phyloP scores from a whole-genome alignment of 2,329 filamentous ascomycete species.

The Capronia americana region DNA sequence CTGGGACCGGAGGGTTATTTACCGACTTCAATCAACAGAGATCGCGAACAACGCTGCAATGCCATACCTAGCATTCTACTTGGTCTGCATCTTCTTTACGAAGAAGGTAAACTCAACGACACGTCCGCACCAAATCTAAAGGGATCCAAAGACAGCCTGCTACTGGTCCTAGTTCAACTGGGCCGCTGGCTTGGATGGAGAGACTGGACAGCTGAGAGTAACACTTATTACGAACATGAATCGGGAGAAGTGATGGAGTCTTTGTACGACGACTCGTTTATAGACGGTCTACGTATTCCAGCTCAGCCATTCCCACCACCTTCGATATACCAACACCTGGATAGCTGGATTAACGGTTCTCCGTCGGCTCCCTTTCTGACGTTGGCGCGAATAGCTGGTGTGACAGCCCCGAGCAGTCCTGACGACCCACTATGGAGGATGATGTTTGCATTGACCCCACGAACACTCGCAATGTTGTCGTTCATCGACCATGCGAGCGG shows the following conservation, averaged over 20 bases:
- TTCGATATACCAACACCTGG: slow-evolving; percentile 64
- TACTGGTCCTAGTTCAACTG: slow-evolving; percentile 80
- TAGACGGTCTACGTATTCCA: slow-evolving; percentile 53
- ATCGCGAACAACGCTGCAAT: slow-evolving; percentile 64
- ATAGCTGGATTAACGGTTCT: slow-evolving; percentile 40
- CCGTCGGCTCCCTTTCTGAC: slow-evolving; percentile 54
- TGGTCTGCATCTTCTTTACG: slow-evolving; percentile 81
- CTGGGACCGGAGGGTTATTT: slow-evolving; percentile 67
- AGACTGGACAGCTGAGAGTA: slow-evolving; percentile 61
- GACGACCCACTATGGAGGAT: slow-evolving; percentile 18
- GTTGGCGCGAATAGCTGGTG: slow-evolving; percentile 56
- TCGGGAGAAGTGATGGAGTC: slow-evolving; percentile 61
- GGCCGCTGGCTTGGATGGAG: slow-evolving; percentile 80
- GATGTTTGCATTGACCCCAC: slow-evolving; percentile 25
- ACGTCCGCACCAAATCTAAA: slow-evolving; percentile 55
- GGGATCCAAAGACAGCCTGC: slow-evolving; percentile 60
- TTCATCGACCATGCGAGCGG: slow-evolving; percentile 16
- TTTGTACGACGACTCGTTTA: slow-evolving; percentile 61
- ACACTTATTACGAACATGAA: slow-evolving; percentile 66
- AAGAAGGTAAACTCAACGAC: slow-evolving; percentile 84
- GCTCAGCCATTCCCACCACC: slow-evolving; percentile 62
- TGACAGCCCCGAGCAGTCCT: slow-evolving; percentile 9
- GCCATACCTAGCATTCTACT: slow-evolving; percentile 72
- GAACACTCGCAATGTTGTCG: slow-evolving; percentile 28
- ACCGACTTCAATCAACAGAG: slow-evolving; percentile 64